A percentile compares a stretch with the other conserved stretches of the same genome.
phyloP scores from a whole-genome alignment of 495 filamentous ascomycete species.

The Podospora anserina region DNA sequence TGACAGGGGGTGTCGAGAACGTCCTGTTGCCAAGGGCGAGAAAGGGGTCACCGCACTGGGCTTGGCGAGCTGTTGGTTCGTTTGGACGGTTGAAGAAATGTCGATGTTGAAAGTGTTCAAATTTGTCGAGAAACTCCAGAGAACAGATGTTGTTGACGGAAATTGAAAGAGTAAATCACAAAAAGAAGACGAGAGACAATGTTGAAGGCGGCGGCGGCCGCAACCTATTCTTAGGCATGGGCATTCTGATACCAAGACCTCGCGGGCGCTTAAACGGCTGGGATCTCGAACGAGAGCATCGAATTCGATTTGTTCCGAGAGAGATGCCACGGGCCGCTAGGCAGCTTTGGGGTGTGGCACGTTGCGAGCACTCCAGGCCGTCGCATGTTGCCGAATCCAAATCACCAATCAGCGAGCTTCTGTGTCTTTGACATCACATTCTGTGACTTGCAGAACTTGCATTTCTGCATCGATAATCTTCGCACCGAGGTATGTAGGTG shows the following conservation, averaged over 20 bases:
- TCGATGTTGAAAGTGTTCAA: neutral
- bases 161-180: neutral
- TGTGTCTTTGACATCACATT: neutral
- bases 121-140: neutral
- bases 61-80: neutral
- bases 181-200: neutral
- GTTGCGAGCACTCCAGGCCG: neutral
- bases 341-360: slow-evolving; percentile 10
- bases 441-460: slow-evolving; percentile 5
- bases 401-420: neutral
- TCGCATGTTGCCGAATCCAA: neutral
- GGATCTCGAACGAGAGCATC: slow-evolving; percentile 4
- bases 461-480: slow-evolving; percentile 8
- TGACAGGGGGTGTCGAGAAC: slow-evolving; percentile 30
- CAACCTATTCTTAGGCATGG: slow-evolving; percentile 1
- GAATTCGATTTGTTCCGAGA: slow-evolving; percentile 9
- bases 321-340: slow-evolving; percentile 16
- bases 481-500: neutral
- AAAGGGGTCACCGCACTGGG: neutral
- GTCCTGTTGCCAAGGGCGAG: neutral
- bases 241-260: slow-evolving; percentile 13
- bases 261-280: slow-evolving; percentile 23
- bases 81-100: neutral
- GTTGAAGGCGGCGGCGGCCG: slow-evolving; percentile 1
- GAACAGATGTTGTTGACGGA: neutral